Evolutionary conservation across 2,329 filamentous ascomycete genomes (phyloP).

Genomic region (Amylocarpus encephaloides): DNA sequence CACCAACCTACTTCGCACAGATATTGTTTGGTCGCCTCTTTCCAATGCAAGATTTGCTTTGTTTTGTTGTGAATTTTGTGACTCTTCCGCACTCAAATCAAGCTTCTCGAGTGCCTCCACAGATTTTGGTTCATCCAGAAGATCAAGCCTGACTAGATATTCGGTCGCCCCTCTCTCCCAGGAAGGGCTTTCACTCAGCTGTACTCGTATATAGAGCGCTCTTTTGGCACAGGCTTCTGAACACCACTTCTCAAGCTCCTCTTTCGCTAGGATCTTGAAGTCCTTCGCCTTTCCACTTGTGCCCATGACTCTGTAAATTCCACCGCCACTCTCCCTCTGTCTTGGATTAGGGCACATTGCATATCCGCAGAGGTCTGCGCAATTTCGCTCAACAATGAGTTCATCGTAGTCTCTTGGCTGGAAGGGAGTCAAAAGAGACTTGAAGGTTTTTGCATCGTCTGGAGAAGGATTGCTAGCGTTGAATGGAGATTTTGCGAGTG

Average conservation of each 20-base stretch:
- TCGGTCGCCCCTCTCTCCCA: conserved; percentile 60
- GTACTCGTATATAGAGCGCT: conserved; percentile 80
- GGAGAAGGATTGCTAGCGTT: conserved; percentile 47
- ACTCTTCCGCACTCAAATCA: conserved; percentile 40
- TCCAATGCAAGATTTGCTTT: conserved; percentile 45
- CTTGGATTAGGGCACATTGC: conserved; percentile 66
- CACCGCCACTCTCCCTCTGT: conserved; percentile 47
- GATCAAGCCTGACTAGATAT: conserved; percentile 41
- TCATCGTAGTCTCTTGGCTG: conserved; percentile 86
- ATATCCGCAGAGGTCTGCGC: conserved; percentile 77
- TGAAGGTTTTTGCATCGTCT: conserved; percentile 60
- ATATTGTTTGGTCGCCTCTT: conserved; percentile 35
- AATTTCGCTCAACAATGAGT: conserved; percentile 82
- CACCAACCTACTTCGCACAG: conserved; percentile 30
- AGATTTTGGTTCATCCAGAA: conserved; percentile 60
- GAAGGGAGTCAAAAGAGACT: conserved; percentile 62
- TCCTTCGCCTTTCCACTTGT: conserved; percentile 44
- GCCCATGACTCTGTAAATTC: conserved; percentile 61
- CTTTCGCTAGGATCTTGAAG: conserved; percentile 62
- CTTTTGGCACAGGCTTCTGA: conserved; percentile 69
- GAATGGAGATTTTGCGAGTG: conserved; percentile 37
- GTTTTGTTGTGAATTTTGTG: conserved; percentile 33
- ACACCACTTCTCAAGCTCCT: conserved; percentile 82
- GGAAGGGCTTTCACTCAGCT: conserved; percentile 76
- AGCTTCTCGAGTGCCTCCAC: conserved; percentile 32